These are phyloP conservation scores for Lactarius trivialis DNA, from an alignment of 768 basidiomycete genomes.

Conservation along the genomic window DNA sequence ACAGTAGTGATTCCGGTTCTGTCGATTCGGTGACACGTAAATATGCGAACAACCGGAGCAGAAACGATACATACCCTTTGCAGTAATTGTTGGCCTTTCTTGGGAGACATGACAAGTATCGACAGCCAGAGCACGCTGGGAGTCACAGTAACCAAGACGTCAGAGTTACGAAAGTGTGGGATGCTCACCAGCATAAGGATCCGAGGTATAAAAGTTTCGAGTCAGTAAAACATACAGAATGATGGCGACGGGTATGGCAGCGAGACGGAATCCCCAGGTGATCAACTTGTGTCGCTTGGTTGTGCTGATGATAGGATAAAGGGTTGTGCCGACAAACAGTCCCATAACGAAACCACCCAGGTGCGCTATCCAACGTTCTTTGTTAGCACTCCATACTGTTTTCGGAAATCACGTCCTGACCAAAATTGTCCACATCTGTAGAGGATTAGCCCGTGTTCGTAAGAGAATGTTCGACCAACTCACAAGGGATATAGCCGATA, in stretches of 20 bases:
- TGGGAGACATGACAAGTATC: slow-evolving; percentile 87
- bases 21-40: not conserved
- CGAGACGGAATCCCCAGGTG: slow-evolving; percentile 65
- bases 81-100: slow-evolving; percentile 65
- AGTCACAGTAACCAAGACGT: not conserved
- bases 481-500: slow-evolving; percentile 78
- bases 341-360: slow-evolving; percentile 84
- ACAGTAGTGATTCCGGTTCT: slow-evolving; percentile 15
- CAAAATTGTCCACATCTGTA: slow-evolving; percentile 85
- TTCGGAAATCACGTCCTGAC: slow-evolving; percentile 31
- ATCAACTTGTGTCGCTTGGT: slow-evolving; percentile 66
- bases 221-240: slow-evolving; percentile 77
- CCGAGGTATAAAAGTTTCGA: slow-evolving; percentile 83
- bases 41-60: not conserved
- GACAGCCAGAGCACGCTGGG: slow-evolving; percentile 80
- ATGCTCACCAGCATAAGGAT: slow-evolving; percentile 73
- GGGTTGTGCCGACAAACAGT: slow-evolving; percentile 70
- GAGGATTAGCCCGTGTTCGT: not conserved
- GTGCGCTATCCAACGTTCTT: slow-evolving; percentile 48
- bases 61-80: slow-evolving; percentile 35
- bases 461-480: slow-evolving; percentile 25
- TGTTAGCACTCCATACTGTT: slow-evolving; percentile 6
- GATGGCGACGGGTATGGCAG: slow-evolving; percentile 68
- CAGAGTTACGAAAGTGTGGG: not conserved
- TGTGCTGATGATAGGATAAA: slow-evolving; percentile 86